A percentile compares a stretch with the other conserved stretches of the same genome.
These are phyloP conservation scores for Ascochyta rabiei DNA, from an alignment of 2,329 filamentous ascomycete species.

Conservation along the genomic window DNA sequence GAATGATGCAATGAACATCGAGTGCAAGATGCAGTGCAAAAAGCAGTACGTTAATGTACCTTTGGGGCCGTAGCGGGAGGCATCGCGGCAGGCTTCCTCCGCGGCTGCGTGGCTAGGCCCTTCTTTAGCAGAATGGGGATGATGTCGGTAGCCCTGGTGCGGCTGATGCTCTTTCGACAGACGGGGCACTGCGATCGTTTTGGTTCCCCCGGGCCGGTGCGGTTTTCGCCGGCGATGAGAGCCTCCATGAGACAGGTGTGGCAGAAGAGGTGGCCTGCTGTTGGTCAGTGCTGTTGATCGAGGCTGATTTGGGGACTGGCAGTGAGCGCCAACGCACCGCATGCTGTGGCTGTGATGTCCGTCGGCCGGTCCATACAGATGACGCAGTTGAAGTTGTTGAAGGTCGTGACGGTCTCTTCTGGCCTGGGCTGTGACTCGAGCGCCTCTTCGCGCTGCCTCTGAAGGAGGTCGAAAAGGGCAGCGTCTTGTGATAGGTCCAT, in stretches of 20 bases:
- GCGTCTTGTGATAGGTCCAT: slow-evolving; percentile 58
- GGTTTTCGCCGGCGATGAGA: slow-evolving; percentile 62
- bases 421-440: slow-evolving; percentile 53
- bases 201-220: slow-evolving; percentile 50
- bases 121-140: slow-evolving; percentile 52
- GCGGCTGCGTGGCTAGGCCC: slow-evolving; percentile 43
- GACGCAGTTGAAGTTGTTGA: slow-evolving; percentile 62
- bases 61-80: slow-evolving; percentile 17
- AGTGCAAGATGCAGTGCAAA: slow-evolving; percentile 1
- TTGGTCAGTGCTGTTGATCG: slow-evolving; percentile 11
- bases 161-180: slow-evolving; percentile 53
- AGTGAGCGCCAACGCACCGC: slow-evolving; percentile 55
- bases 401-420: slow-evolving; percentile 48
- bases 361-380: slow-evolving; percentile 68
- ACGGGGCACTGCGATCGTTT: slow-evolving; percentile 56
- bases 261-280: slow-evolving; percentile 66
- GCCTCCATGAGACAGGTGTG: slow-evolving; percentile 67
- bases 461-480: slow-evolving; percentile 52
- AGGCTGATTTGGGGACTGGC: slow-evolving; percentile 22
- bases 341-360: slow-evolving; percentile 64
- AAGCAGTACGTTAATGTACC: slow-evolving; percentile 27
- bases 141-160: slow-evolving; percentile 49
- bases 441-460: slow-evolving; percentile 61
- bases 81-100: slow-evolving; percentile 27
- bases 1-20: background rate